A percentile compares a stretch with the other conserved stretches of the same genome.
Evolutionary conservation across 257 asterid species (phyloP).

Genomic region (Jasminum sambac): DNA sequence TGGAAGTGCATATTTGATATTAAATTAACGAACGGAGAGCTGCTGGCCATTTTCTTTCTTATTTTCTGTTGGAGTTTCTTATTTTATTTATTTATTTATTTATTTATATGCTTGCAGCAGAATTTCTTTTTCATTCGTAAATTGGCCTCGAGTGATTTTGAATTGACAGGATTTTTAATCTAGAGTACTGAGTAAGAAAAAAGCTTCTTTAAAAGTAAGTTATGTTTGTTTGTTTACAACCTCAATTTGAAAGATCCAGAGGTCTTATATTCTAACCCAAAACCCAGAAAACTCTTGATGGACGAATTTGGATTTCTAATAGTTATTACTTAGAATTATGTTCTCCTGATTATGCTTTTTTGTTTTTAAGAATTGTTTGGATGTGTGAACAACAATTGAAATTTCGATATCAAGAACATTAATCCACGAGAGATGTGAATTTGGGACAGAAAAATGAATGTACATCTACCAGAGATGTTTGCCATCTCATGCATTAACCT

Average conservation of each 20-base stretch:
- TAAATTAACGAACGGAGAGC: background rate
- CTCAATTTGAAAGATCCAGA: background rate
- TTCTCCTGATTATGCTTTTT: background rate
- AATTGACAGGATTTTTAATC: no score
- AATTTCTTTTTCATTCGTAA: background rate
- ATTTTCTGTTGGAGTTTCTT: background rate
- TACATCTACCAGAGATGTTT: background rate
- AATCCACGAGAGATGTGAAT: background rate
- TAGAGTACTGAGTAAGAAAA: no score
- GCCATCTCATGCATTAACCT: conserved; percentile 15
- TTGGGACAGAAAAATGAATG: background rate
- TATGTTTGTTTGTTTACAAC: background rate
- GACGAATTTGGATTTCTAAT: background rate
- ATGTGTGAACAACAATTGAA: background rate
- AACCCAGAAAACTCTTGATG: background rate
- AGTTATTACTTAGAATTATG: no score
- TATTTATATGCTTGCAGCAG: no score
- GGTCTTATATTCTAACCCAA: background rate
- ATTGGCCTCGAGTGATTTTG: background rate
- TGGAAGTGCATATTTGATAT: background rate
- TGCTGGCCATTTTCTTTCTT: background rate
- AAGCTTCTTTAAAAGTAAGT: background rate
- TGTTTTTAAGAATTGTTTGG: background rate
- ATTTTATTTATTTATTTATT: no score
- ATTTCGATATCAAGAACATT: background rate